Evolutionary conservation across 331 rosid species (phyloP).

Genomic region (Quercus phellos): DNA sequence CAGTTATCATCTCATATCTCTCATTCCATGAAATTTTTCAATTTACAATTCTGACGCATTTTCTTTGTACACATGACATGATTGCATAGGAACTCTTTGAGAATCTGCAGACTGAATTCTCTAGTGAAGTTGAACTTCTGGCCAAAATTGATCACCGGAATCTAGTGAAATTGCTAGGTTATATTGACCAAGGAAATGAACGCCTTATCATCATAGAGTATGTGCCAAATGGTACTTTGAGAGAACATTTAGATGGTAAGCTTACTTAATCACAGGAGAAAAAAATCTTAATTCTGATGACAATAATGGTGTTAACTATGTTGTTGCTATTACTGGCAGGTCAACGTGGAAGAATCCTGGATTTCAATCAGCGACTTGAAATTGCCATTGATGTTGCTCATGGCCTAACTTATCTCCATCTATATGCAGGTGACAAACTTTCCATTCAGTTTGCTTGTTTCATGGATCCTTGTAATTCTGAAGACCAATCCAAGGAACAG

Average conservation of each 20-base stretch:
- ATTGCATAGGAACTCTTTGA: constrained; percentile 62
- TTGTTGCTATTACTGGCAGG: constrained; percentile 46
- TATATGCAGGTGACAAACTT: constrained; percentile 66
- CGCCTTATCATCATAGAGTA: constrained; percentile 84
- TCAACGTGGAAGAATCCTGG: constrained; percentile 64
- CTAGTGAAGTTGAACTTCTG: constrained; percentile 81
- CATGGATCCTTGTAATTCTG: background rate
- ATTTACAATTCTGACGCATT: background rate
- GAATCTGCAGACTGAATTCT: constrained; percentile 74
- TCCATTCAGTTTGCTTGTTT: background rate
- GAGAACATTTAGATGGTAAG: constrained; percentile 98
- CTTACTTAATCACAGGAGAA: constrained; percentile 11
- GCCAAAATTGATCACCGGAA: constrained; percentile 94
- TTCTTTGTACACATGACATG: constrained; percentile 15
- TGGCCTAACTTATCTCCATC: constrained; percentile 86
- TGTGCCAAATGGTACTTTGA: constrained; percentile 80
- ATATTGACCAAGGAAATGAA: constrained; percentile 76
- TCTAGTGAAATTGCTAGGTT: constrained; percentile 87
- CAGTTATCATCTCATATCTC: background rate
- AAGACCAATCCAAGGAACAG: background rate
- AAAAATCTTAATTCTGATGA: constrained; percentile 9
- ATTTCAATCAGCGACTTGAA: constrained; percentile 94
- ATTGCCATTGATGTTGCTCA: constrained; percentile 95
- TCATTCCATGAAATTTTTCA: background rate
- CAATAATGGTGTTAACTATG: constrained; percentile 7